Conservation (phyloP, 176 grass and related monocot genomes). For the Zea luxurians region DNA sequence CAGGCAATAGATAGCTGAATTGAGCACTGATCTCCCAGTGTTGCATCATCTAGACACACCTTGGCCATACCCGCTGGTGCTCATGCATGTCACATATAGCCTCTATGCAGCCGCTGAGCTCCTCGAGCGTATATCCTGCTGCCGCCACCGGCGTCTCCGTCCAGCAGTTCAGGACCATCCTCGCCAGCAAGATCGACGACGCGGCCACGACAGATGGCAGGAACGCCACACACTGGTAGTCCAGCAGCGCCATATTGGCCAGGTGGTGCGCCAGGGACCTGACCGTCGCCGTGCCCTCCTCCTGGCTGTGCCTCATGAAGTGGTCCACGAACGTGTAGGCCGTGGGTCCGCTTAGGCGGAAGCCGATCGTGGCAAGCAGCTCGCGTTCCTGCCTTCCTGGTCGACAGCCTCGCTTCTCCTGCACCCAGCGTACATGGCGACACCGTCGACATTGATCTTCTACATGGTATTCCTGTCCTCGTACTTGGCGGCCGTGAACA, state of each 20-base stretch:
- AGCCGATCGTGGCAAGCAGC: slow-evolving; percentile 12
- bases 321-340: slow-evolving; percentile 27
- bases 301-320: not conserved
- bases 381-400: not conserved
- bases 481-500: too few relatives aligned
- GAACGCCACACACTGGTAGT: not conserved
- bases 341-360: slow-evolving; percentile 33
- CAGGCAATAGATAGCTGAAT: too few relatives aligned
- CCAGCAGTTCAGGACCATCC: not conserved
- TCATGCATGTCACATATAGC: too few relatives aligned
- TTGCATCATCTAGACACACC: too few relatives aligned
- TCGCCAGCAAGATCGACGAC: slow-evolving; percentile 26
- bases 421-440: not conserved
- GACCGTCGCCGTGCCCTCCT: not conserved
- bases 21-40: too few relatives aligned
- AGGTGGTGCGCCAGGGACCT: not conserved
- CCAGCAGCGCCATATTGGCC: slow-evolving; percentile 1
- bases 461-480: too few relatives aligned
- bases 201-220: slow-evolving; percentile 31
- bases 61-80: too few relatives aligned
- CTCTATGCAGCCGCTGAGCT: too few relatives aligned
- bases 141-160: not conserved
- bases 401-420: not conserved
- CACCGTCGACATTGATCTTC: too few relatives aligned
- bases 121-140: not conserved